Evolutionary conservation across 176 grass and related monocot species (phyloP).

Genomic region (Carex cristatella): DNA sequence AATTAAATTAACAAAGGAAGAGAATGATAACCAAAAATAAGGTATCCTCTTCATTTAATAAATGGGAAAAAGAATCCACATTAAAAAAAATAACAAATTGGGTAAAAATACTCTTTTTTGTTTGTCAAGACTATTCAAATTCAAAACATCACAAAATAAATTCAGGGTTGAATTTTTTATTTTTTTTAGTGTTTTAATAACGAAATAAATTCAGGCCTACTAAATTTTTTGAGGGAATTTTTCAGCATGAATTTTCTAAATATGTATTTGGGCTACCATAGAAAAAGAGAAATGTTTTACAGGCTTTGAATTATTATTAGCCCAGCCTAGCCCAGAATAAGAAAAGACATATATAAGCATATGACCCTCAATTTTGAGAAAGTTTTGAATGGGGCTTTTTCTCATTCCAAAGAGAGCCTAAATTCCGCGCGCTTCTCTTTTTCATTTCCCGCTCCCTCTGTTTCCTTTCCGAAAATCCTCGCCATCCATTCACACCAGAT

Average conservation of each 20-base stretch:
- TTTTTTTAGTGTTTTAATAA: background rate
- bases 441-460: background rate
- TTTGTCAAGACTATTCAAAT: background rate
- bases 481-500: background rate
- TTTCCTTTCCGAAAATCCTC: background rate
- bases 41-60: background rate
- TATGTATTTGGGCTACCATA: background rate
- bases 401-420: background rate
- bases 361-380: background rate
- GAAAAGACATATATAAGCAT: background rate
- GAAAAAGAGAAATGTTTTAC: background rate
- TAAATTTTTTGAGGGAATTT: background rate
- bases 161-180: background rate
- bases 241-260: background rate
- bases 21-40: background rate
- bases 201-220: background rate
- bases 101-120: background rate
- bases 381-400: background rate
- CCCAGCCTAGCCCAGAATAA: background rate
- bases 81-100: no score
- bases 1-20: background rate
- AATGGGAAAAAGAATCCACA: background rate
- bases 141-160: background rate
- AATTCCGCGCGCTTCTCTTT: background rate
- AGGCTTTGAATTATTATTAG: background rate